Conservation (phyloP, 2,329 filamentous ascomycete genomes). For the Microcera coccophila region DNA sequence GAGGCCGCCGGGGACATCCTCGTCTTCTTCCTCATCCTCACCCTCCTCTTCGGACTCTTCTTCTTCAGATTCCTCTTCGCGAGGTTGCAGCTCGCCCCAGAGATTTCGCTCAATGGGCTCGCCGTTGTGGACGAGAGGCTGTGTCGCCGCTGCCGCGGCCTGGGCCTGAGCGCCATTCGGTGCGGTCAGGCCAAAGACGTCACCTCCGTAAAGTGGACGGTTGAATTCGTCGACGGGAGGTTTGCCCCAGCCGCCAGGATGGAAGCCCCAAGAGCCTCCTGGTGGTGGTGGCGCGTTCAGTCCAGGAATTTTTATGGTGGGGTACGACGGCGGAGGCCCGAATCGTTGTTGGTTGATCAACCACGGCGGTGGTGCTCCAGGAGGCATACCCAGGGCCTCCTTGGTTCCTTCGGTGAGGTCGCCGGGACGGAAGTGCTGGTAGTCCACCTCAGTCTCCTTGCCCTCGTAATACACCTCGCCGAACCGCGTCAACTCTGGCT, state of each 20-base stretch:
- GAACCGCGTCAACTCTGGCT: conserved; percentile 88
- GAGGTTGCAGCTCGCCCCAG: conserved; percentile 88
- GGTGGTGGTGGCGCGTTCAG: conserved; percentile 89
- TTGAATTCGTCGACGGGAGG: conserved; percentile 93
- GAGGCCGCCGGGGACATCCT: conserved; percentile 60
- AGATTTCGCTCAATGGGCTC: conserved; percentile 82
- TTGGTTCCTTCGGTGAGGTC: conserved; percentile 85
- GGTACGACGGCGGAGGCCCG: conserved; percentile 90
- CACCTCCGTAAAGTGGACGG: conserved; percentile 84
- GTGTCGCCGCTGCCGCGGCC: conserved; percentile 29
- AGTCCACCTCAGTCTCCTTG: conserved; percentile 95
- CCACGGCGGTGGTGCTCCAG: conserved; percentile 92
- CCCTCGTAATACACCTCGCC: conserved; percentile 99
- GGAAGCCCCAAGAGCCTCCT: conserved; percentile 90
- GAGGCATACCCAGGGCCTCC: conserved; percentile 89
- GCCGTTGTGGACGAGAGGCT: conserved; percentile 46
- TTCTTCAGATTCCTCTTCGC: conserved; percentile 66
- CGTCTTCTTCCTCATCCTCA: conserved; percentile 58
- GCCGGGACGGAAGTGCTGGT: conserved; percentile 83
- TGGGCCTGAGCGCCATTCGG: conserved; percentile 38
- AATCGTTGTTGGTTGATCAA: conserved; percentile 94
- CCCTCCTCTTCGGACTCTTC: conserved; percentile 76
- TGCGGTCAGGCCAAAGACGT: conserved; percentile 77
- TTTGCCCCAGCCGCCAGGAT: conserved; percentile 93
- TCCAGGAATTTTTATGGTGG: conserved; percentile 89